Conservation (phyloP, 257 asterid species). For the Lithospermum erythrorhizon region DNA sequence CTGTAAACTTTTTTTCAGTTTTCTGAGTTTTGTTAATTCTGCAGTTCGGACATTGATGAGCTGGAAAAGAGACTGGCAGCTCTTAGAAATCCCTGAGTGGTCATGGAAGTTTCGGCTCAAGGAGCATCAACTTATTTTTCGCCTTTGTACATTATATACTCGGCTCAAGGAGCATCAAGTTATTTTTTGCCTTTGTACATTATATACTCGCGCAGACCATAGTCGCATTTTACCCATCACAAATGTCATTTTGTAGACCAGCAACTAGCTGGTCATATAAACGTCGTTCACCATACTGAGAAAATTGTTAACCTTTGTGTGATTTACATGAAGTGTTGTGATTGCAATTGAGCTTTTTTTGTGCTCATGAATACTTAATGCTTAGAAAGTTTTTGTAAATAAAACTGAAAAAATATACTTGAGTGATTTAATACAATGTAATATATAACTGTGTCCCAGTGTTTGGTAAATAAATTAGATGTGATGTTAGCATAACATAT, state of each 20-base stretch:
- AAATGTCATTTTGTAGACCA: no score
- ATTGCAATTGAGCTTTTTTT: no score
- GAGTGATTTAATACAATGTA: no score
- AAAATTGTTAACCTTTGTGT: not conserved
- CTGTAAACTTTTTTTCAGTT: not conserved
- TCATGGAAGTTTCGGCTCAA: not conserved
- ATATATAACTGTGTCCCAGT: no score
- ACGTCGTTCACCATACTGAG: not conserved
- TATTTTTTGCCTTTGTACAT: conserved; percentile 4
- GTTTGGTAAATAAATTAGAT: no score
- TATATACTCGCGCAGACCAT: not conserved
- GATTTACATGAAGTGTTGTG: not conserved
- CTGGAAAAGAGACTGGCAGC: conserved; percentile 81
- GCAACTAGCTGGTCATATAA: no score
- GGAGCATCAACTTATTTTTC: not conserved
- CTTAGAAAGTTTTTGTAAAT: no score
- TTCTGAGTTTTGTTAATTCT: not conserved
- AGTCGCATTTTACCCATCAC: no score
- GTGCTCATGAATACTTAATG: not conserved
- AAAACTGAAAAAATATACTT: no score
- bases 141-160: conserved; percentile 3
- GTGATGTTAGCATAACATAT: no score
- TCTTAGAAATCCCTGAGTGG: conserved; percentile 59
- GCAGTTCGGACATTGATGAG: conserved; percentile 57
- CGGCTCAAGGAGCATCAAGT: not conserved